phyloP scores from a whole-genome alignment of 306 rosid species.

The Quercus wislizeni region DNA sequence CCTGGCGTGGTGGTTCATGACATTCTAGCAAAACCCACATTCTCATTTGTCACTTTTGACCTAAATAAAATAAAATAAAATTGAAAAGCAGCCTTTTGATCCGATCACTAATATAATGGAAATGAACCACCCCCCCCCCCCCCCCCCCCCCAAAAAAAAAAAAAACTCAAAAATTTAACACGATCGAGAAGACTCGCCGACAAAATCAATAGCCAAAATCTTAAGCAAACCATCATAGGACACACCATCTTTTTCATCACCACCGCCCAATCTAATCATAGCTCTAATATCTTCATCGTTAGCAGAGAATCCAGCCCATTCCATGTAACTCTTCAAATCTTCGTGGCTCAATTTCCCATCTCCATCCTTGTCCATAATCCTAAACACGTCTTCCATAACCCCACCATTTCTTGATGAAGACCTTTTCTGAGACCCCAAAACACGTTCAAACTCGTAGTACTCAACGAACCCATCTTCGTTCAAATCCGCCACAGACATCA shows the following conservation, averaged over 20 bases:
- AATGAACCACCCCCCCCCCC: no score
- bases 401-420: slow-evolving; percentile 21
- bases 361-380: slow-evolving; percentile 83
- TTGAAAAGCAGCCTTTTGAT: no score
- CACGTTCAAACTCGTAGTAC: slow-evolving; percentile 88
- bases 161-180: no score
- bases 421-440: slow-evolving; percentile 28
- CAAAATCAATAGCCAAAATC: slow-evolving; percentile 55
- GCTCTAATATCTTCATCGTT: slow-evolving; percentile 64
- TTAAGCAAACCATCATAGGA: slow-evolving; percentile 64
- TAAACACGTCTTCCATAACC: slow-evolving; percentile 82
- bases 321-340: slow-evolving; percentile 71
- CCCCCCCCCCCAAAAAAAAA: no score
- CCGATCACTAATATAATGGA: no score
- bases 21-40: no score
- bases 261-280: slow-evolving; percentile 70
- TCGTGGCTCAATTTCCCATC: slow-evolving; percentile 76
- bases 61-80: rapidly evolving
- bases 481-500: slow-evolving; percentile 83
- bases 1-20: no score
- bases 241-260: slow-evolving; percentile 56
- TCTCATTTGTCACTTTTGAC: no score
- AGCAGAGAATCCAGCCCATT: slow-evolving; percentile 52
- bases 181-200: not conserved
- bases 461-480: slow-evolving; percentile 75